Percentiles rank a stretch among this genome's conserved stretches.
phyloP scores from a whole-genome alignment of 768 basidiomycete species.

The Mycena leptocephala region DNA sequence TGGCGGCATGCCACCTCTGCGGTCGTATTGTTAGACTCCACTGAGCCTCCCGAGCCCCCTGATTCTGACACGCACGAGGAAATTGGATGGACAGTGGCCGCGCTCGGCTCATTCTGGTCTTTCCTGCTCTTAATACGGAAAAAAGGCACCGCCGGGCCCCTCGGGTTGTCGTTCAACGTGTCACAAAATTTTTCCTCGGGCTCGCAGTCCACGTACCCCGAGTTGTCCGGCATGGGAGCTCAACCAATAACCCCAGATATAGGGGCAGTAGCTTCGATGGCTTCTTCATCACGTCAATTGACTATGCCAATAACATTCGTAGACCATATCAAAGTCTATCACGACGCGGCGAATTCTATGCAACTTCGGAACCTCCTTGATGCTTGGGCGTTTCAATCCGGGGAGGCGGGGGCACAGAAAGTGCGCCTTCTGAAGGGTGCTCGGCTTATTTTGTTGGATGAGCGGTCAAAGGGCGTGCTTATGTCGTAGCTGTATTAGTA shows the following conservation, averaged over 20 bases:
- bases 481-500: conserved; percentile 47
- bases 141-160: conserved; percentile 56
- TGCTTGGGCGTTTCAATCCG: conserved; percentile 59
- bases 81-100: conserved; percentile 65
- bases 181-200: conserved; percentile 38
- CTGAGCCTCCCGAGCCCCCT: conserved; percentile 40
- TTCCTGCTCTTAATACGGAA: conserved; percentile 62
- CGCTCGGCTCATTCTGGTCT: conserved; percentile 64
- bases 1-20: conserved; percentile 65
- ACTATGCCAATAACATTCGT: conserved; percentile 44
- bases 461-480: conserved; percentile 62
- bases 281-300: conserved; percentile 34
- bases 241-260: conserved; percentile 14
- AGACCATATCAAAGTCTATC: conserved; percentile 75
- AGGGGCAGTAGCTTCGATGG: not conserved
- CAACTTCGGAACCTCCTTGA: conserved; percentile 67
- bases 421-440: conserved; percentile 65
- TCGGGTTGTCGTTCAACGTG: conserved; percentile 67
- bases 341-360: conserved; percentile 66
- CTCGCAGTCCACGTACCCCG: conserved; percentile 33
- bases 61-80: conserved; percentile 36
- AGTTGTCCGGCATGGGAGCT: conserved; percentile 31
- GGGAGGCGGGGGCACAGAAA: conserved; percentile 45
- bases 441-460: conserved; percentile 65
- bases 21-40: conserved; percentile 48